These are phyloP conservation scores for Coffea eugenioides DNA, from an alignment of 257 asterid species.

Conservation along the genomic window DNA sequence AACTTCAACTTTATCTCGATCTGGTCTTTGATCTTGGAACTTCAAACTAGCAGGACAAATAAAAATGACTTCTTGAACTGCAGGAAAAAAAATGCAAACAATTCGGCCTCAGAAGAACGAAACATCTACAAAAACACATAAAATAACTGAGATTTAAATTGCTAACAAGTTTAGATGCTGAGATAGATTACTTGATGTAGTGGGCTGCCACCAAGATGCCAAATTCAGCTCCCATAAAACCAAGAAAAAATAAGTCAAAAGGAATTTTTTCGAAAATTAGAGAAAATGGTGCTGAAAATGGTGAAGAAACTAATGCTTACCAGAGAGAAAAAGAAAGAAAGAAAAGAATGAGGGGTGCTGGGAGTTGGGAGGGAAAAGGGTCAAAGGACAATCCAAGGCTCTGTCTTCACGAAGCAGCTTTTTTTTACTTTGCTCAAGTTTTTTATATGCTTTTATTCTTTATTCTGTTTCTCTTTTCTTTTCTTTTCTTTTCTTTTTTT, in stretches of 20 bases:
- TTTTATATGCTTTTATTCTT: not conserved
- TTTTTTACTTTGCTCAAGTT: slow-evolving; percentile 30
- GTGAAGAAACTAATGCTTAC: not conserved
- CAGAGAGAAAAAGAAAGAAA: not conserved
- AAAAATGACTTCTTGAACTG: not conserved
- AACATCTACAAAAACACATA: not conserved
- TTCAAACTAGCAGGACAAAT: not conserved
- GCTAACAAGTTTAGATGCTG: not conserved
- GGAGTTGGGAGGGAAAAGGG: slow-evolving; percentile 12
- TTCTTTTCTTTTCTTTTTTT: not conserved
- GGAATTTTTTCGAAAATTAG: not conserved
- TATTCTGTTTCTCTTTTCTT: not conserved
- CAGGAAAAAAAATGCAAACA: not conserved
- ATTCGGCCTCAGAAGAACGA: not conserved
- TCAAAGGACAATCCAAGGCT: slow-evolving; percentile 34
- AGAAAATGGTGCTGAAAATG: slow-evolving; percentile 14
- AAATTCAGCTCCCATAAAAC: slow-evolving; percentile 1
- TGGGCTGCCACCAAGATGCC: slow-evolving; percentile 12
- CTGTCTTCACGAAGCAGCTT: slow-evolving; percentile 40
- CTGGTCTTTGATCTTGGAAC: slow-evolving; percentile 14
- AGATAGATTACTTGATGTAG: slow-evolving; percentile 4
- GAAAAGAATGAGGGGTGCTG: not conserved
- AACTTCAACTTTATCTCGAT: slow-evolving; percentile 5
- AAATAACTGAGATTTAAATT: slow-evolving; percentile 5
- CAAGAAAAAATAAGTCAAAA: not conserved